Base-by-base conservation (phyloP, 2,329 filamentous ascomycete genomes). In the Cyclaneusma minus region DNA sequence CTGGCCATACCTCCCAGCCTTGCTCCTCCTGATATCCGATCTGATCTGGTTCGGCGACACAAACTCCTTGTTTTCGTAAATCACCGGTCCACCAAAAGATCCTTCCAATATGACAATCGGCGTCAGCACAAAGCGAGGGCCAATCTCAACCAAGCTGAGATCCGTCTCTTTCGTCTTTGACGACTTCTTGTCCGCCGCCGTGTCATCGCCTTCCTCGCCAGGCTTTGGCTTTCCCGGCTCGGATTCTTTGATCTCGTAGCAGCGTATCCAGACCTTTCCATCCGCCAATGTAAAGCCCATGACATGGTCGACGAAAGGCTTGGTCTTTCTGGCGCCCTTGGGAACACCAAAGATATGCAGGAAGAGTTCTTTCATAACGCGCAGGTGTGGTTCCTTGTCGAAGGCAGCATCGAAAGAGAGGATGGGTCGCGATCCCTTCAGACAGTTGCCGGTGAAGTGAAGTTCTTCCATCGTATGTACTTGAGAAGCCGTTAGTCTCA, bases 21-120 rank as follows among this genome's bases (percentile, higher is more conserved):
- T 84, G 40, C 67, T 62, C 52, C 70, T 61, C 40, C 82, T 64
- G 40, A 92, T 52, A 36, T 95, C 89, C 21, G 82, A 64, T 38
- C 89, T 67, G 36, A 95, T 71, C 55, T 94, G 82, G 67, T 98
- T 98, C 7, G 89, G 89, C 39, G 79, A 89, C 28, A 98, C 81
- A 44, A 93, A 98, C 51, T 93, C 78, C 63, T 83, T 89, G 60
- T 95, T 95, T 62, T 95, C 83, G 56, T 92, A 98, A 46, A 98
- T 91, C 37, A 95, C 83, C 3, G 89, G 87, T 0, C 89, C 89
- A 28, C 87, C 87, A 42, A 98, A 95, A 34, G 80, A 85, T 22
- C 83, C 84, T 50, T 98, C 89, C 41, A 92, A 73, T 39, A 95
- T 93, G 30, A 95, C 74, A 38, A 94, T 94, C 1, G 89, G 87